Percentiles rank a stretch among this genome's conserved stretches.
These are phyloP conservation scores for Avena sativa DNA, from an alignment of 176 grass and related monocot genomes.

Conservation along the genomic window DNA sequence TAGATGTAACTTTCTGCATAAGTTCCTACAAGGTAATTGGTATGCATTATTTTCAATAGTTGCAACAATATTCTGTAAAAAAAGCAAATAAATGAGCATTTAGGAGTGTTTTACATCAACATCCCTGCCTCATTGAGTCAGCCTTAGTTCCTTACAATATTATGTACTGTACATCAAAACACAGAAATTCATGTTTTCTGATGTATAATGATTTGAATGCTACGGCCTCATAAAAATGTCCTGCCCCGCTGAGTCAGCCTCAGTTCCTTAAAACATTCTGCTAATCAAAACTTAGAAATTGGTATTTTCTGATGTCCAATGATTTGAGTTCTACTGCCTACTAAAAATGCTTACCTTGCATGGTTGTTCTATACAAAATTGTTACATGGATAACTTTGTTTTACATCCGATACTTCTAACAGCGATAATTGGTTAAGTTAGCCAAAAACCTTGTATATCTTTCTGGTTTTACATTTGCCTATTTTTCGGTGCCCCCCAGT, in stretches of 20 bases:
- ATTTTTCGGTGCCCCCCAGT: conserved; percentile 42
- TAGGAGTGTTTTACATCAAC: not conserved
- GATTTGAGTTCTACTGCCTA: no score
- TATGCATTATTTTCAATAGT: not conserved
- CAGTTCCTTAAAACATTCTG: no score
- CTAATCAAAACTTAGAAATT: no score
- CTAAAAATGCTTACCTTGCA: no score
- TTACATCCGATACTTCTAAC: not conserved
- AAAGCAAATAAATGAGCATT: not conserved
- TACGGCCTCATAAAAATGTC: not conserved
- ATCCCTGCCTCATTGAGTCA: not conserved
- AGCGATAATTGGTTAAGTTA: not conserved
- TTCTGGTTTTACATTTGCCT: conserved; percentile 26
- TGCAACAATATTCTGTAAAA: not conserved
- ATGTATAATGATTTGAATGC: not conserved
- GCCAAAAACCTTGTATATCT: not conserved
- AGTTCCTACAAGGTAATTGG: not conserved
- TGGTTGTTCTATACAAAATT: not conserved
- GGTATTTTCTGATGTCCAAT: no score
- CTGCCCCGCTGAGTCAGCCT: no score
- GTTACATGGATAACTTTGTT: not conserved
- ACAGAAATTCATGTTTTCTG: not conserved
- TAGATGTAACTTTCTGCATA: not conserved
- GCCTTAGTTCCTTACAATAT: not conserved
- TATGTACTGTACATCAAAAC: not conserved